These are phyloP conservation scores for Epichloe brachyelytri DNA, from an alignment of 2,329 filamentous ascomycete genomes.

Conservation along the genomic window DNA sequence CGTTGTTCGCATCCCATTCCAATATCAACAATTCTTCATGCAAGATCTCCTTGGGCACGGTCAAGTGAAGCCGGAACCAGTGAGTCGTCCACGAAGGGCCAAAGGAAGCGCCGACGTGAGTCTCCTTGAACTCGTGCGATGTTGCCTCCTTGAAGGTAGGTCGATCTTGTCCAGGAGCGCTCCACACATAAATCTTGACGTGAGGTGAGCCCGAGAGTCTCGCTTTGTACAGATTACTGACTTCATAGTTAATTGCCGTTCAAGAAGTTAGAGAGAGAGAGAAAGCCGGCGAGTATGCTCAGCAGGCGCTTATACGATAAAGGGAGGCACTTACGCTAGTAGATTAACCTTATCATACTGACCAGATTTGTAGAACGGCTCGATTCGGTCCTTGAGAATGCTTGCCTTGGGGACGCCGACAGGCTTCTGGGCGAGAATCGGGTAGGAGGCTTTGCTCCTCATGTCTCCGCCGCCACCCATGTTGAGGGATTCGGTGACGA, in stretches of 20 bases:
- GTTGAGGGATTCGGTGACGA: conserved; percentile 13
- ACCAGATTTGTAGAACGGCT: conserved; percentile 65
- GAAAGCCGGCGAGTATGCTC: background rate
- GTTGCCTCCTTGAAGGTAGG: conserved; percentile 78
- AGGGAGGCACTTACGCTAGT: conserved; percentile 40
- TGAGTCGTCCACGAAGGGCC: conserved; percentile 96
- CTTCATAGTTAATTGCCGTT: background rate
- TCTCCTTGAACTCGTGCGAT: conserved; percentile 60
- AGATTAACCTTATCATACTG: conserved; percentile 70
- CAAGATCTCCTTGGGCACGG: conserved; percentile 57
- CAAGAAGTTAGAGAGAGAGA: background rate
- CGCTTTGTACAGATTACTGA: conserved; percentile 26
- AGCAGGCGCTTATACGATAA: background rate
- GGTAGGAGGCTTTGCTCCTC: conserved; percentile 36
- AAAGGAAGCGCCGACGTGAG: conserved; percentile 65
- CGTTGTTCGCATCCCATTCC: conserved; percentile 90
- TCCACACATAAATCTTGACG: conserved; percentile 77
- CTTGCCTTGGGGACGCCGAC: conserved; percentile 69
- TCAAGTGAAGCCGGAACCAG: conserved; percentile 83
- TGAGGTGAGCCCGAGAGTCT: conserved; percentile 52
- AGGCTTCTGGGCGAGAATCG: conserved; percentile 36
- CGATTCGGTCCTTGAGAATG: conserved; percentile 76
- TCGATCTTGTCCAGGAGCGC: conserved; percentile 63
- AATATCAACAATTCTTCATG: conserved; percentile 80
- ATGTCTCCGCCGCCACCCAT: conserved; percentile 39